Evolutionary conservation across 2,329 filamentous ascomycete genomes (phyloP), one percentile per base, ranked within the genome.

Genomic region (Cladosporium colombiae): DNA sequence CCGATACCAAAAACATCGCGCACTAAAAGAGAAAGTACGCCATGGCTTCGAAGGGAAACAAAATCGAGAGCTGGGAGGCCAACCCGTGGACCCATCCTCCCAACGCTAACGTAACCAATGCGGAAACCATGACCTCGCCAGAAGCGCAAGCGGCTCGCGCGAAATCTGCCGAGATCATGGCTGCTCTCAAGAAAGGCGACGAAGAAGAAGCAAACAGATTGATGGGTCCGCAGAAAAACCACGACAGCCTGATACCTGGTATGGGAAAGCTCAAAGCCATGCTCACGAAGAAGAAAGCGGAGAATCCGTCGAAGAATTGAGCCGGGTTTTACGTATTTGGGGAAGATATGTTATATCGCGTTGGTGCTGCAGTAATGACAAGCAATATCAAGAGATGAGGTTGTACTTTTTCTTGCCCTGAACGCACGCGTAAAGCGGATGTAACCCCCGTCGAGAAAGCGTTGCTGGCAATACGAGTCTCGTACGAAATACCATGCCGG

Each of bases 131-230:
- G 72, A 68, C 72, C 3, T 70, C 68, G 16, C 63, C 70, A 13
- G 63, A 70, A 62, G 72, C 72, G 1, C 68, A 68, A 29, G 67
- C 68, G 10, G 73, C 73, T 5, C 65, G 73, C 27, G 62, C 63
- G 3, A 69, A 67, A 50, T 62, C 69, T 14, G 68, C 67, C 5
- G 68, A 70, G 56, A 65, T 74, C 65, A 74, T 74, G 69, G 70
- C 67, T 18, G 70, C 71, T 16, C 49, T 73, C 57, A 71, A 67
- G 60, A 69, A 66, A n/a, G 70, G 70, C 46, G 69, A 73, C 33
- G 66, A 66, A 6, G 71, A 71, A 13, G 72, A 69, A 10, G 73
- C 73, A 25, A 70, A 72, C 56, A 64, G 61, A n/a, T 11, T 69
- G 18, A 71, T 74, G 71, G 61, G 55, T 53, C 57, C 49, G 63